A percentile compares a stretch with the other conserved stretches of the same genome.
phyloP scores from a whole-genome alignment of 176 grass and related monocot genomes.

The Oryza meridionalis region DNA sequence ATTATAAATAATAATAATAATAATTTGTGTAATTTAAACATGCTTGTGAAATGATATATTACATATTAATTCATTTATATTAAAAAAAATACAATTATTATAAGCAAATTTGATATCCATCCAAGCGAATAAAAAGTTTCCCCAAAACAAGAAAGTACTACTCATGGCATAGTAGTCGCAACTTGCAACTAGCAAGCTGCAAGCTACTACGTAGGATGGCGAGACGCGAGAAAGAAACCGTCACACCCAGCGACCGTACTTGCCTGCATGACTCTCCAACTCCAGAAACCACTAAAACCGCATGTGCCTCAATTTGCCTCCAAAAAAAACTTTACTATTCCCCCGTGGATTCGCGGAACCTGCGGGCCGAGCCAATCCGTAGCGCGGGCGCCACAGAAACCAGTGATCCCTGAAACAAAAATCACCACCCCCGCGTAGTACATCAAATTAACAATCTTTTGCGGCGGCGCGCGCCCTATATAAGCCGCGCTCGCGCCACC shows the following conservation, averaged over 20 bases:
- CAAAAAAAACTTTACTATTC: background rate
- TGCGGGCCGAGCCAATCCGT: constrained; percentile 5
- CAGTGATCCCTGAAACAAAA: constrained; percentile 32
- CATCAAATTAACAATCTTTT: background rate
- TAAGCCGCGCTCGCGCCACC: constrained; percentile 6
- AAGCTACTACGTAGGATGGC: background rate
- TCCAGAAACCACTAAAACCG: constrained; percentile 11
- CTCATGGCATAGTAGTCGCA: too few relatives aligned
- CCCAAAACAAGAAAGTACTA: background rate
- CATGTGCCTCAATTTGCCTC: constrained; percentile 33
- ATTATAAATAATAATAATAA: too few relatives aligned
- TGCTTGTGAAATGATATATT: too few relatives aligned
- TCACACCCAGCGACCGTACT: constrained; percentile 39
- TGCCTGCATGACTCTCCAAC: background rate
- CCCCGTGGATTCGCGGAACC: constrained; percentile 44
- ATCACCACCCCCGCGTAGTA: background rate
- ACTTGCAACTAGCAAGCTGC: too few relatives aligned
- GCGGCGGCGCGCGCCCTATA: constrained; percentile 45
- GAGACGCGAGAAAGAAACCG: constrained; percentile 25
- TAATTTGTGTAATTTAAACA: too few relatives aligned
- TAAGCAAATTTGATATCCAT: too few relatives aligned
- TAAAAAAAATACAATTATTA: too few relatives aligned
- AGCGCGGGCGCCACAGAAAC: background rate
- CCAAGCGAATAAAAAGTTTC: too few relatives aligned
- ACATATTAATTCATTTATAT: too few relatives aligned